Evolutionary conservation across 169 alveolate species (phyloP), one percentile per base, ranked within the genome.

Genomic region (Cryptosporidium muris): DNA sequence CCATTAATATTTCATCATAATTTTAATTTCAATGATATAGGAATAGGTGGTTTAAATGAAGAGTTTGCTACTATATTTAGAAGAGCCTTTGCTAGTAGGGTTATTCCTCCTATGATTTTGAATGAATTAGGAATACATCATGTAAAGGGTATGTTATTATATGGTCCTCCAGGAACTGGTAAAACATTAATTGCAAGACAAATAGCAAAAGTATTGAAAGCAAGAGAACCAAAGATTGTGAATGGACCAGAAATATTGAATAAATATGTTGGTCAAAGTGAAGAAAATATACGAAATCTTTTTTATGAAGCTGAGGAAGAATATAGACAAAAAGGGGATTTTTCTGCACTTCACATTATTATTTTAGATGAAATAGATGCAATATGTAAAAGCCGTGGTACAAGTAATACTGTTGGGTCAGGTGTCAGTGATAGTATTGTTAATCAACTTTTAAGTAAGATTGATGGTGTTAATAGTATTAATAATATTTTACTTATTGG

Each of bases 141-240:
- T 85, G 99, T 98, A 12, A 96, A 97, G 63, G 99, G 98, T 60
- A 40, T 98, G 92, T 91, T 98, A 63, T 92, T 98, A 51, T 95
- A 96, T 90, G 99, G 99, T 1, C 99, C 99, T 2, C 99, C 99
- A 1, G 99, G 99, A 36, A 97, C 99, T 6, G 99, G 99, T 25
- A 98, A 98, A 92, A 98, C 99, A 0, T 91, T 97, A 66, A 98
- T 98, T n/a, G 99, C 99, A 37, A 92, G 99, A 81, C 97, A 97
- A 82, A 93, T 98, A 48, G 99, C 99, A n/a, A 94, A 96, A 81
- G 97, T 97, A 16, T 90, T 98, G 40, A 95, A 96, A 64, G 98
- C 99, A 25, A 91, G 96, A 34, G 98, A 97, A 66, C 99, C 99
- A 12, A 96, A 96, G 89, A 95, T 97, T 34, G 95, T 88, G 12